Conservation (phyloP, 2,329 filamentous ascomycete genomes). For the Thermothelomyces thermophilus region DNA sequence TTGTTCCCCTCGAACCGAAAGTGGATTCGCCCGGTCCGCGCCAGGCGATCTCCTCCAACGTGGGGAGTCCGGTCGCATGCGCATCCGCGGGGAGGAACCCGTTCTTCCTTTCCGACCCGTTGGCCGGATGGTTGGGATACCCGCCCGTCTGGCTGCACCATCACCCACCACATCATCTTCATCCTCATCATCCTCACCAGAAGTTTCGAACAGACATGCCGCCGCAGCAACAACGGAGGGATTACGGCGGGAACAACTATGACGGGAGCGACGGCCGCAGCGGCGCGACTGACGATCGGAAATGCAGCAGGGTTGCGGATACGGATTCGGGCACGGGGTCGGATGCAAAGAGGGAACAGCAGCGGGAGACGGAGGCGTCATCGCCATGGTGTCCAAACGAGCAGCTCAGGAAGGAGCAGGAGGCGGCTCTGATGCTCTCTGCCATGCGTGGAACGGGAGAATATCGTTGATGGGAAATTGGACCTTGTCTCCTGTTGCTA, state of each 20-base stretch:
- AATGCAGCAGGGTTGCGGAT: neutral
- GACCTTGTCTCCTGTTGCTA: too few species aligned
- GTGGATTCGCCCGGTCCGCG: constrained; percentile 18
- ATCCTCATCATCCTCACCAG: neutral
- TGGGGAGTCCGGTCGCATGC: constrained; percentile 14
- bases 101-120: constrained; percentile 19
- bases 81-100: constrained; percentile 1
- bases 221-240: neutral
- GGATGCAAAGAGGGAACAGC: neutral
- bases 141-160: constrained; percentile 8
- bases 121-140: constrained; percentile 9
- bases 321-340: neutral
- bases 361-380: neutral
- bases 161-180: neutral
- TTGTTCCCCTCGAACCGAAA: constrained; percentile 19
- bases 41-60: constrained; percentile 16
- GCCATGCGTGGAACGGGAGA: constrained; percentile 9
- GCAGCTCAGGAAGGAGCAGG: constrained; percentile 21
- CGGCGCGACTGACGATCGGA: too few species aligned
- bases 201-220: neutral
- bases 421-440: constrained; percentile 21
- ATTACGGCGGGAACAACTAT: neutral
- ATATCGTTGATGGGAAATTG: neutral
- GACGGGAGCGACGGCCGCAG: too few species aligned
- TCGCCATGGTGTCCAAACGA: constrained; percentile 18